Conservation (phyloP, 306 rosid species). For the Vigna nakashimae region DNA sequence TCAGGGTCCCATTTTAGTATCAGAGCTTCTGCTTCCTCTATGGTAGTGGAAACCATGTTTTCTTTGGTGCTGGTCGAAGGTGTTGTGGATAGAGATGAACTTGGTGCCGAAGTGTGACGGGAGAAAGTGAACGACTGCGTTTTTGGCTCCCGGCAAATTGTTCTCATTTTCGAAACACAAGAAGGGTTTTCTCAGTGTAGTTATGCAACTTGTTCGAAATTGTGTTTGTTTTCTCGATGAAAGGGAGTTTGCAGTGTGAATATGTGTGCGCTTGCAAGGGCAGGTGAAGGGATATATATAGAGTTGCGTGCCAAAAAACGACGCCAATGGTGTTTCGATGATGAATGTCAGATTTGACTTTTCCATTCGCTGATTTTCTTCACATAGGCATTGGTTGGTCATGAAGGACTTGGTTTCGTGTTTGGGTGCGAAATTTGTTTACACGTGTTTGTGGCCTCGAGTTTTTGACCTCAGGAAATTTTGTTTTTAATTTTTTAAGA, state of each 20-base stretch:
- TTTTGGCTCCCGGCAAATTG: not conserved
- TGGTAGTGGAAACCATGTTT: not conserved
- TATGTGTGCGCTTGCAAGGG: not conserved
- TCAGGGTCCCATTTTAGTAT: slow-evolving; percentile 28
- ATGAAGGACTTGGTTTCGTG: not conserved
- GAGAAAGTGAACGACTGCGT: slow-evolving; percentile 13
- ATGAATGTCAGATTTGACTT: slow-evolving; percentile 12
- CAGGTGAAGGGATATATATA: not conserved
- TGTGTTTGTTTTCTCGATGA: not conserved
- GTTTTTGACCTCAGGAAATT: not conserved
- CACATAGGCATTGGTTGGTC: not conserved
- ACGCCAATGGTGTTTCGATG: not conserved
- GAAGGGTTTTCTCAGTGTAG: not conserved
- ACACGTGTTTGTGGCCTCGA: not conserved
- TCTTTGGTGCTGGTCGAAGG: not conserved
- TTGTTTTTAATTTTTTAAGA: not conserved
- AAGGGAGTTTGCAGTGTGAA: not conserved
- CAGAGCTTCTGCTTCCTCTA: not conserved
- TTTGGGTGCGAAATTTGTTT: not conserved
- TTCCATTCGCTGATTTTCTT: not conserved
- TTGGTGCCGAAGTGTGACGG: not conserved
- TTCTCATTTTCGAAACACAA: not conserved
- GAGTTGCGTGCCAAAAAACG: not conserved
- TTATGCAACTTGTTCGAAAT: no score
- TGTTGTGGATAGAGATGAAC: not conserved